Base-by-base conservation (phyloP, 495 filamentous ascomycete genomes). In the Penicillium silybi region DNA sequence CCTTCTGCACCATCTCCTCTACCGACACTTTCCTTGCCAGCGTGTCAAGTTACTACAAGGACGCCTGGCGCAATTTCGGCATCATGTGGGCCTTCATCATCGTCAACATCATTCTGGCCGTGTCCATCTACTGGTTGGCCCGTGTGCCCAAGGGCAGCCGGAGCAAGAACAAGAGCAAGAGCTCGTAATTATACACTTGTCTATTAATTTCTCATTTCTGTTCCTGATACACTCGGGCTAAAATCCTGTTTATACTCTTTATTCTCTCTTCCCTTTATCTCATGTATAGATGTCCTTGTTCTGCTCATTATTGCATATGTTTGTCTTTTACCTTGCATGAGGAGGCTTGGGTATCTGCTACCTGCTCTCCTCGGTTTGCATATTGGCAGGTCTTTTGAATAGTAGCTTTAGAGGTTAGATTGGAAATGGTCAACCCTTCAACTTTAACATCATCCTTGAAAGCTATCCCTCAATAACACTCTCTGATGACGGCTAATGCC, bases 61-160 rank as follows among this genome's bases (percentile, higher is more conserved):
- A 89, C 13, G 73, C 85, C 18, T 90, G 87, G 87, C 74, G 84
- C 57, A 83, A 90, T 68, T 87, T 89, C 57, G 86, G 86, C 10
- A 59, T 85, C 45, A 71, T 83, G 67, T 82, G 75, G 71, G 80
- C 72, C 0, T 93, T 81, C 62, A 81, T 90, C 56, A 60, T 79
- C 27, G 87, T 90, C 71, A 95, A 95, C 65, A 73, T 91, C 61
- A 59, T 64, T 29, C 81, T 64, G 25, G 89, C 88, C 0, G 72
- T 92, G 10, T 71, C 73, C 48, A 72, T 95, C 38, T 95, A 93
- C 78, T 95, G 86, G 85, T 69, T 90, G 49, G 81, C 80, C 17
- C 74, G 90, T 41, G 86, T 95, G 44, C 86, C 87, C 16, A 92
- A 91, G 80, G 64, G 62, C 20, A 65, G 58, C 32, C 67, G 64